phyloP scores from a whole-genome alignment of 2,329 filamentous ascomycete genomes.

The Phialophora chinensis region DNA sequence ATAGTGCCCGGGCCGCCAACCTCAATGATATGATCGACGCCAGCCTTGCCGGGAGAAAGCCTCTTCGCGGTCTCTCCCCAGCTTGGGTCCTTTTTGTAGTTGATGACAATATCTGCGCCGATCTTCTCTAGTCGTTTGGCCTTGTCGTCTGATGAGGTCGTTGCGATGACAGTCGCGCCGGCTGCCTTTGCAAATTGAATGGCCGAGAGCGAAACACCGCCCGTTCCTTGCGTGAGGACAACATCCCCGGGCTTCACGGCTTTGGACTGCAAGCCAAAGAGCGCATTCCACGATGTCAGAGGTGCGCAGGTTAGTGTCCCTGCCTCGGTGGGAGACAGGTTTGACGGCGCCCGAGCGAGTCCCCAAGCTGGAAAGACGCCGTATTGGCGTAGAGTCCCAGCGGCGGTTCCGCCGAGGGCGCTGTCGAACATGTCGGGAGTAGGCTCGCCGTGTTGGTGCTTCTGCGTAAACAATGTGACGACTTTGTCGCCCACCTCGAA shows the following conservation, averaged over 20 bases:
- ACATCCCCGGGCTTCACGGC: constrained; percentile 61
- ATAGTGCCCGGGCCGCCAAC: constrained; percentile 70
- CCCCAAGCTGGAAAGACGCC: constrained; percentile 72
- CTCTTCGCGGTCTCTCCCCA: constrained; percentile 66
- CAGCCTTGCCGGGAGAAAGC: constrained; percentile 56
- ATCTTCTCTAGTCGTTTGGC: constrained; percentile 59
- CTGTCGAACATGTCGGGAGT: constrained; percentile 51
- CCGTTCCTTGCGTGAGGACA: constrained; percentile 66
- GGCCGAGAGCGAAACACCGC: constrained; percentile 61
- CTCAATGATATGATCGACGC: constrained; percentile 69
- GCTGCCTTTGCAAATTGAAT: constrained; percentile 55
- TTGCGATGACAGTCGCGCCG: constrained; percentile 63
- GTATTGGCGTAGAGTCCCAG: constrained; percentile 72
- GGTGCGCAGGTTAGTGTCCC: constrained; percentile 66
- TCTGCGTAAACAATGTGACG: constrained; percentile 63
- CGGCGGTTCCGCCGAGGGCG: constrained; percentile 70
- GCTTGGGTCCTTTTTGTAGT: constrained; percentile 63
- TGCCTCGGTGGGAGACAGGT: constrained; percentile 61
- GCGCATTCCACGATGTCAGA: constrained; percentile 69
- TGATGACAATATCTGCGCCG: constrained; percentile 65
- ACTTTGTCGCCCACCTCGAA: constrained; percentile 67
- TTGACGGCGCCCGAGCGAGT: constrained; percentile 67
- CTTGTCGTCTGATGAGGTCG: constrained; percentile 63
- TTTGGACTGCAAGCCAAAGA: constrained; percentile 60
- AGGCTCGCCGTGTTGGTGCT: constrained; percentile 59